These are phyloP conservation scores for Miscanthus lutarioriparius DNA, from an alignment of 176 grass and related monocot genomes.

Conservation along the genomic window DNA sequence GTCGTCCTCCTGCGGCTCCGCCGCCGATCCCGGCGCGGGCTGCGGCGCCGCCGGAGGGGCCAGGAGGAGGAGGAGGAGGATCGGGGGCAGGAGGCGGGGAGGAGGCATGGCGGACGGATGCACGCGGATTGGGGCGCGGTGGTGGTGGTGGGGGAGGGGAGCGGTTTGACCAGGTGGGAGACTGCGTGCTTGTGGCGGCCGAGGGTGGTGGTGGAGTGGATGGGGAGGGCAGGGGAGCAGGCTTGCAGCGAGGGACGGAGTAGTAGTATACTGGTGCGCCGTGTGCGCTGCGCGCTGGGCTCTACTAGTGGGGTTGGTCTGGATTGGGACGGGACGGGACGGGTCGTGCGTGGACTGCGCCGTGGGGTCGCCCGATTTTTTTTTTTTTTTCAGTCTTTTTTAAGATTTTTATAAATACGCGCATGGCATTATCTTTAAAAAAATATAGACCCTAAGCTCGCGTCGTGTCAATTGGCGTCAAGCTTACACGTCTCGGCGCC, in stretches of 20 bases:
- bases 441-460: no score
- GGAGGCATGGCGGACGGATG: slow-evolving; percentile 47
- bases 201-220: slow-evolving; percentile 1
- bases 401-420: no score
- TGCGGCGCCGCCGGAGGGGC: slow-evolving; percentile 18
- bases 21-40: slow-evolving; percentile 5
- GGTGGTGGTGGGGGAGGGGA: background rate
- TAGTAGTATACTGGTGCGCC: background rate
- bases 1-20: slow-evolving; percentile 58
- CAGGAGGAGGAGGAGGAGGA: background rate
- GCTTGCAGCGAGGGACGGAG: background rate
- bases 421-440: no score
- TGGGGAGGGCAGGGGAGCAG: background rate
- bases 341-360: slow-evolving; percentile 9
- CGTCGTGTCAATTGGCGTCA: no score
- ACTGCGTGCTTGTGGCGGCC: background rate
- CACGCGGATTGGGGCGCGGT: background rate
- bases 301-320: slow-evolving; percentile 36
- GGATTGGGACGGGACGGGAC: no score
- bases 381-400: no score
- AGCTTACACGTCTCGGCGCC: no score
- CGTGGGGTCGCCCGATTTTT: no score
- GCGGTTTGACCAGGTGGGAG: slow-evolving; percentile 48
- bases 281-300: background rate
- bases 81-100: background rate